Evolutionary conservation across 192 early-diverging fungal species (phyloP).

Genomic region (Gamsiella multidivaricata): DNA sequence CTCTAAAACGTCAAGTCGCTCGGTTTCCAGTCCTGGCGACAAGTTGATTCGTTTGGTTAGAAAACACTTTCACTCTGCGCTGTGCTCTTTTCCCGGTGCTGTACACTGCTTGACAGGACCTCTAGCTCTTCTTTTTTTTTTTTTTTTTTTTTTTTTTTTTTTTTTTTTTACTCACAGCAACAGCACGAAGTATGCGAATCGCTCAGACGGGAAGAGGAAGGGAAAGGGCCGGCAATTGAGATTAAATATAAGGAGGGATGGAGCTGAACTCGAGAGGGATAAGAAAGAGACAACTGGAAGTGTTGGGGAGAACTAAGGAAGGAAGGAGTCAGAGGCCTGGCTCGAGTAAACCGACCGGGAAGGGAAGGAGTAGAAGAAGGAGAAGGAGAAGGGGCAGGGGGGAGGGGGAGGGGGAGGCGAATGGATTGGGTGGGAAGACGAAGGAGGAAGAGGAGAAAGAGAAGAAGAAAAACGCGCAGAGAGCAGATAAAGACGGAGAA

Average conservation of each 20-base stretch:
- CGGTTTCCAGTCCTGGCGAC: too few species aligned
- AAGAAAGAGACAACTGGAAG: too few species aligned
- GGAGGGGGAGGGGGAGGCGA: background rate
- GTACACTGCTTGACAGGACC: background rate
- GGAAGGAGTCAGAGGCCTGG: background rate
- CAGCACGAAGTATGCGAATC: too few species aligned
- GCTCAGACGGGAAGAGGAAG: too few species aligned
- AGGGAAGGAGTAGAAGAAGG: conserved; percentile 1
- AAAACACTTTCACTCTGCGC: background rate
- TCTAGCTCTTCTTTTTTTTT: background rate
- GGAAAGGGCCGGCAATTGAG: too few species aligned
- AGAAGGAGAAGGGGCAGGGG: background rate
- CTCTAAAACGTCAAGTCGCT: too few species aligned
- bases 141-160: too few species aligned
- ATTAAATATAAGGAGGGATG: background rate
- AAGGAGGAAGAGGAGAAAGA: background rate
- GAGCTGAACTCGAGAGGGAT: too few species aligned
- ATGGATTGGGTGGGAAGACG: background rate
- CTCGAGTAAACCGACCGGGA: background rate
- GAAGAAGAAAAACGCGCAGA: conserved; percentile 4
- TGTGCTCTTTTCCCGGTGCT: background rate
- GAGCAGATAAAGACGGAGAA: background rate
- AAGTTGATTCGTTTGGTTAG: conserved; percentile 18
- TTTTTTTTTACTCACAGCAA: too few species aligned
- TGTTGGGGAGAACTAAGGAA: background rate